Evolutionary conservation across 306 rosid genomes (phyloP).

Genomic region (Acacia confusa): DNA sequence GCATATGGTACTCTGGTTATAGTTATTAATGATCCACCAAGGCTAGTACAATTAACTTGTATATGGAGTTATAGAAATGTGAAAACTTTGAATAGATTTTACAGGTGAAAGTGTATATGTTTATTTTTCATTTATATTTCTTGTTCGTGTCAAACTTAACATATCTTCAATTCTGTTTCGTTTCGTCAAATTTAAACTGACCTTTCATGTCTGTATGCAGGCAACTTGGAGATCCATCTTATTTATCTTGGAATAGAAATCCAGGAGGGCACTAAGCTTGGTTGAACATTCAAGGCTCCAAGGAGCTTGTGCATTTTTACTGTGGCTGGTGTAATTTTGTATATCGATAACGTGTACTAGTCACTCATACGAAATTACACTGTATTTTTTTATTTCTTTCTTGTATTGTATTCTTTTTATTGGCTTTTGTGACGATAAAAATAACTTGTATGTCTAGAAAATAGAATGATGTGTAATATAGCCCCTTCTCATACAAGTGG

Average conservation of each 20-base stretch:
- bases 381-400: neutral
- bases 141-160: neutral
- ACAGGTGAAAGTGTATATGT: neutral
- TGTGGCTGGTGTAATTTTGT: slow-evolving; percentile 36
- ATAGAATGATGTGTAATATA: neutral
- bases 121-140: neutral
- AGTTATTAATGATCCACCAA: neutral
- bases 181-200: neutral
- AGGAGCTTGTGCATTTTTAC: slow-evolving; percentile 10
- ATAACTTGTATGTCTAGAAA: slow-evolving; percentile 34
- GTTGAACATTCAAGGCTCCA: neutral
- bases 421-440: slow-evolving; percentile 13
- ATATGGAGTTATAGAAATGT: neutral
- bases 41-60: neutral
- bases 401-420: neutral
- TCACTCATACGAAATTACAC: slow-evolving; percentile 11
- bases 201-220: slow-evolving; percentile 45
- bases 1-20: neutral
- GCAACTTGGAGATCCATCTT: slow-evolving; percentile 92
- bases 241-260: slow-evolving; percentile 82
- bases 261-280: slow-evolving; percentile 66
- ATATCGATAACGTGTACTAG: slow-evolving; percentile 29
- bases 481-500: neutral
- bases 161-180: neutral
- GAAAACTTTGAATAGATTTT: neutral